These are phyloP conservation scores for Cadophora luteo-olivacea DNA, from an alignment of 2,329 filamentous ascomycete genomes.

Conservation along the genomic window DNA sequence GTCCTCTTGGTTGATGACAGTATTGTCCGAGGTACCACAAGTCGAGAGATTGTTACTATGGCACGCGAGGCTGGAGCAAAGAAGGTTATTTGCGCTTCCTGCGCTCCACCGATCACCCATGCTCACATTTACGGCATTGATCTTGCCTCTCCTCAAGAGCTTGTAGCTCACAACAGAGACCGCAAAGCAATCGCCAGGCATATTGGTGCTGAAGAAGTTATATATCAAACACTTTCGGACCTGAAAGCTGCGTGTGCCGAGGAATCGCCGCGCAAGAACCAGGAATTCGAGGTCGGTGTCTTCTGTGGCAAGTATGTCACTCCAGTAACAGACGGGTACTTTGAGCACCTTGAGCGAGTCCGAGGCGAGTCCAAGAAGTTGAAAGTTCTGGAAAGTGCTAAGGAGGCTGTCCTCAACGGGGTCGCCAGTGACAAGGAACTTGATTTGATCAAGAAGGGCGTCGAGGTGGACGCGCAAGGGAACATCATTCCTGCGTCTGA, in stretches of 20 bases:
- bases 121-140: slow-evolving; percentile 89
- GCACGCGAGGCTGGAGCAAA: slow-evolving; percentile 82
- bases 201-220: slow-evolving; percentile 77
- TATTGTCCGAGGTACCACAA: slow-evolving; percentile 87
- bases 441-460: slow-evolving; percentile 67
- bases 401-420: slow-evolving; percentile 68
- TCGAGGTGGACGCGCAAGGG: slow-evolving; percentile 60
- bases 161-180: slow-evolving; percentile 73
- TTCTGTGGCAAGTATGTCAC: slow-evolving; percentile 91
- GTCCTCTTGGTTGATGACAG: slow-evolving; percentile 89
- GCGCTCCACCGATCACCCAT: slow-evolving; percentile 81
- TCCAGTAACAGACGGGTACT: slow-evolving; percentile 79
- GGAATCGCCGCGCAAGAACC: slow-evolving; percentile 64
- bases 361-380: slow-evolving; percentile 73
- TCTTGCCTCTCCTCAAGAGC: slow-evolving; percentile 72
- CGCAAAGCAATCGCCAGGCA: slow-evolving; percentile 66
- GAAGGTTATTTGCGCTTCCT: slow-evolving; percentile 83
- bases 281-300: slow-evolving; percentile 87
- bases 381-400: slow-evolving; percentile 69
- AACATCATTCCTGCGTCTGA: slow-evolving; percentile 56
- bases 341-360: slow-evolving; percentile 77
- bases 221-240: slow-evolving; percentile 79
- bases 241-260: slow-evolving; percentile 81
- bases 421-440: slow-evolving; percentile 65
- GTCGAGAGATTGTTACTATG: slow-evolving; percentile 81